Evolutionary conservation across 257 asterid species (phyloP), one percentile per base, ranked within the genome.

Genomic region (Leonotis leonurus): DNA sequence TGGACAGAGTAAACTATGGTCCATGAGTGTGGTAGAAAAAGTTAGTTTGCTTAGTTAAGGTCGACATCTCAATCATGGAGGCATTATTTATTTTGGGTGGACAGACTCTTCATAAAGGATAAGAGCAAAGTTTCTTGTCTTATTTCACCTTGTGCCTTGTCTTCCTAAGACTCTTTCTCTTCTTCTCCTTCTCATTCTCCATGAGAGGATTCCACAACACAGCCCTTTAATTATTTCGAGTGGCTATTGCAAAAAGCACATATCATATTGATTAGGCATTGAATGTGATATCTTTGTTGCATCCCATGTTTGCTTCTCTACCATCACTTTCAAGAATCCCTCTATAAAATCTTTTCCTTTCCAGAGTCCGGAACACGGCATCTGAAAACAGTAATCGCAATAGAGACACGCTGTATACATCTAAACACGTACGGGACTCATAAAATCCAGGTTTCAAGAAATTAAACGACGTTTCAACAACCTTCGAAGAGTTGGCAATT

Each of bases 21-120:
- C 75, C 69, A 54, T 17, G 18, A 53, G n/a, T n/a, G n/a, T n/a
- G n/a, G n/a, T n/a, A n/a, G n/a, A n/a, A n/a, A n/a, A n/a, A n/a
- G n/a, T n/a, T n/a, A n/a, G n/a, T 51, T 62, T 17, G 52, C 13
- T 35, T 43, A 66, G 82, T 78, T 73, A 72, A 74, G 79, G 87
- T 78, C 82, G 73, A 64, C 89, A 79, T 83, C 80, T 73, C 85
- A 83, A 87, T 87, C 85, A 79, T 77, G 60, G 79, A 77, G 77
- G 55, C 80, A 85, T 80, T 82, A 85, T 84, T 79, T 36, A 22
- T 22, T 20, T 1, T 81, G 69, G 72, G 71, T 73, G 83, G 83
- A 69, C 77, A 68, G 18, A 75, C 64, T 71, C 72, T 72, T 10
- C 60, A 35, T n/a, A 25, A 54, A 67, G 46, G 83, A 79, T 77